phyloP scores from a whole-genome alignment of 768 basidiomycete species.

The Boletus rufocinnamomeus region DNA sequence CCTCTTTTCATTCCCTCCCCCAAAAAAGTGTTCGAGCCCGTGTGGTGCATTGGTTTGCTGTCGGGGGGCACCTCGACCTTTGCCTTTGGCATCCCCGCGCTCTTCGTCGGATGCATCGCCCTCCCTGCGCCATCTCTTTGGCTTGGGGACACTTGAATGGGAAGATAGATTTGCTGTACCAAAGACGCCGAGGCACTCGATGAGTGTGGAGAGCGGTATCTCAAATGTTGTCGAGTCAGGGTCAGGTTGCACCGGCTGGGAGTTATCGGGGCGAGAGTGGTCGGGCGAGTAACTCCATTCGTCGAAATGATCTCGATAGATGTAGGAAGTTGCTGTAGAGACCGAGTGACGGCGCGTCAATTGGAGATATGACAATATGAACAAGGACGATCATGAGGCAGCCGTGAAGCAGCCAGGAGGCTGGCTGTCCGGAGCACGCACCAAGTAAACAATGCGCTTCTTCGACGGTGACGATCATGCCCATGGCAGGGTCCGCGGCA shows the following conservation, averaged over 20 bases:
- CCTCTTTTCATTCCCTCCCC: constrained; percentile 52
- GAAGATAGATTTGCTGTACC: constrained; percentile 63
- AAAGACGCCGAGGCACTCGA: constrained; percentile 93
- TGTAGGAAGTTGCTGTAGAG: constrained; percentile 76
- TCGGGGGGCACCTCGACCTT: constrained; percentile 17
- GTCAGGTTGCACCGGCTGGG: constrained; percentile 20
- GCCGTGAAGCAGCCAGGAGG: constrained; percentile 6
- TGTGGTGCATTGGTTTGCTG: constrained; percentile 12
- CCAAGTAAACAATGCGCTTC: constrained; percentile 82
- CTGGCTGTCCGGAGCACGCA: constrained; percentile 35
- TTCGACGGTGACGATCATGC: constrained; percentile 80
- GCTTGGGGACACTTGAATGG: constrained; percentile 36
- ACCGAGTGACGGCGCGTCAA: background rate
- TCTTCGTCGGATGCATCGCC: constrained; percentile 49
- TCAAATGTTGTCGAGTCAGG: constrained; percentile 58
- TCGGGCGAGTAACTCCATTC: constrained; percentile 68
- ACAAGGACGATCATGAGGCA: background rate
- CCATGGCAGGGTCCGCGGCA: constrained; percentile 64
- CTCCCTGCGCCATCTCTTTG: constrained; percentile 50
- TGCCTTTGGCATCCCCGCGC: constrained; percentile 38
- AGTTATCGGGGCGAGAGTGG: constrained; percentile 26
- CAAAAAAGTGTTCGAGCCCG: constrained; percentile 61
- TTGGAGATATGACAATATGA: background rate
- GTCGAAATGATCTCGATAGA: constrained; percentile 77
- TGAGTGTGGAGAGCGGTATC: constrained; percentile 77